A percentile compares a stretch with the other conserved stretches of the same genome.
Evolutionary conservation across 2,329 filamentous ascomycete genomes (phyloP).

Genomic region (Neobulgaria alba): DNA sequence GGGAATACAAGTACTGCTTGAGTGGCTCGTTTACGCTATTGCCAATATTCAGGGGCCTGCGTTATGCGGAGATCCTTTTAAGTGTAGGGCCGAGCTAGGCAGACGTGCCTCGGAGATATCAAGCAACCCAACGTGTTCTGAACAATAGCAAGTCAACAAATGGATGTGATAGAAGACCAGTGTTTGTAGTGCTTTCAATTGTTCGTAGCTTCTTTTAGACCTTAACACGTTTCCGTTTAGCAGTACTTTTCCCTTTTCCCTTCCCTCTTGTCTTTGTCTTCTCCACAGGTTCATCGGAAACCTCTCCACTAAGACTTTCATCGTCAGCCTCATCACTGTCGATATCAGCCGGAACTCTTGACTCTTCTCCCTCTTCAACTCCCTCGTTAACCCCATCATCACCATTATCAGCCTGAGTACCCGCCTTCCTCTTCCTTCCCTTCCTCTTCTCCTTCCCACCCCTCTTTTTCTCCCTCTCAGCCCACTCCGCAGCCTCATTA

Average conservation of each 20-base stretch:
- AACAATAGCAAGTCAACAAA: too few species aligned
- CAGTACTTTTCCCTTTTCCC: slow-evolving; percentile 3
- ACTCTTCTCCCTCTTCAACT: too few species aligned
- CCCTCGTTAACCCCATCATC: slow-evolving; percentile 1
- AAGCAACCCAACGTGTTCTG: too few species aligned
- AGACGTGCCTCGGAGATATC: too few species aligned
- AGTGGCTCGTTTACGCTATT: too few species aligned
- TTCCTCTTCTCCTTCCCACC: slow-evolving; percentile 7
- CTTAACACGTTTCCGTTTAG: slow-evolving; percentile 2
- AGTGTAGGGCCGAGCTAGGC: too few species aligned
- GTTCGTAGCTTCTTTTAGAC: too few species aligned
- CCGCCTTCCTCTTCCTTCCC: slow-evolving; percentile 10
- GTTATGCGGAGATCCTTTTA: too few species aligned
- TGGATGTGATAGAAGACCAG: too few species aligned
- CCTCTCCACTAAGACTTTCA: slow-evolving; percentile 9
- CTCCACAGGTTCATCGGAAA: slow-evolving; percentile 4
- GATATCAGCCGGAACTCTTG: neutral
- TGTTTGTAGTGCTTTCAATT: too few species aligned
- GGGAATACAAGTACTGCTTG: too few species aligned
- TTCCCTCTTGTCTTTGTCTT: slow-evolving; percentile 6
- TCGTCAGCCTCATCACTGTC: slow-evolving; percentile 3
- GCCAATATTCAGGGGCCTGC: too few species aligned
- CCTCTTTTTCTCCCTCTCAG: slow-evolving; percentile 20
- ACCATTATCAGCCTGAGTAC: neutral
- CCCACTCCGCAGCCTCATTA: slow-evolving; percentile 27